Evolutionary conservation across 352 stramenopile genomes (phyloP), one percentile per base, ranked within the genome.

Genomic region (Phytopythium aichiense): DNA sequence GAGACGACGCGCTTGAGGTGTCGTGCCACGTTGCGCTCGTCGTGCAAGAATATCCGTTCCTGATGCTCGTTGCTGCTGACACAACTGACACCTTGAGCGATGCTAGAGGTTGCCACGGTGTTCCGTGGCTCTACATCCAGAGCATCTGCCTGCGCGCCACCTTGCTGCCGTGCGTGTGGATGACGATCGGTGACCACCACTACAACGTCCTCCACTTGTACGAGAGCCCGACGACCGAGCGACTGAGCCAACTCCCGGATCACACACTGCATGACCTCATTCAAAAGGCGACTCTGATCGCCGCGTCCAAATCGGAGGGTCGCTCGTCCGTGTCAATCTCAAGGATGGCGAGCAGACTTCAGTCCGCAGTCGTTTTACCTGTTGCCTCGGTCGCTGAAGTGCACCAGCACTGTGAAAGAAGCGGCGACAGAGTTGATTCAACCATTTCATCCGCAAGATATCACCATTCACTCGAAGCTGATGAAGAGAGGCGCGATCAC

Each of bases 41-140:
- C 15, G 59, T 62, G 43, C 67, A 75, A 49, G 64, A 81, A 56
- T 74, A 77, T 35, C 61, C 65, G 18, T 81, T 77, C 58, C 66
- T 71, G 37, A n/a, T 77, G 52, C 54, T 77, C 11, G 53, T 33
- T 22, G 12, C 25, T 12, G 12, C 7, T 1, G n/a, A 52, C 45
- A n/a, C 11, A n/a, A 33, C 11, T 12, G 22, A 54, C 48, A 23
- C 25, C 18, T 20, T 0, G 7, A n/a, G 11, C 15, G 48, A 33
- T 13, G 11, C 16, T 1, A 31, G 48, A 7, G 18, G 15, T 18
- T 54, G 11, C 23, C n/a, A 54, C 23, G 48, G 48, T 18, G 25
- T 54, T 15, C 48, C 48, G 48, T 57, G 51, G 51, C 28, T 40
- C n/a, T 57, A 30, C 31, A 30, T 43, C 7, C 31, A 57, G 51